Evolutionary conservation across 169 alveolate genomes (phyloP), one percentile per base, ranked within the genome.

Genomic region (Eimeria sp.): DNA sequence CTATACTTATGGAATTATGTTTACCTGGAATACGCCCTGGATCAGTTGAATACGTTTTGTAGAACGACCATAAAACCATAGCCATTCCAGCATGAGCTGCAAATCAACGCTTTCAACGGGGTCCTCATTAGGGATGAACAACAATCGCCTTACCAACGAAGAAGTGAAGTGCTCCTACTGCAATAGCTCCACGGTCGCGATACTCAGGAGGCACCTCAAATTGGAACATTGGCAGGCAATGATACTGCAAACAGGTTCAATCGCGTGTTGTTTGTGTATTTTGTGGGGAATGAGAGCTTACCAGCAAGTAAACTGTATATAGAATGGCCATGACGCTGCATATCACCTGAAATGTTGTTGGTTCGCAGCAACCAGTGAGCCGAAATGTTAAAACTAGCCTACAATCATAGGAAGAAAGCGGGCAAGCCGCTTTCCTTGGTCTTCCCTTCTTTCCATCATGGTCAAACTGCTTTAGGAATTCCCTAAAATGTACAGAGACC

Each of bases 401-500:
- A 94, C 96, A 18, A 84, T 78, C 89, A 94, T 89, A 57, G 96
- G 96, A 16, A 94, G 93, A 76, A 83, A 94, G 89, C 96, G 96
- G 94, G 96, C 94, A 65, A 94, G 94, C 90, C 96, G 94, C 78
- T 75, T 89, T 65, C 96, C 92, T 14, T 58, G 76, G 34, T 63
- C 57, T 63, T 92, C 96, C 57, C 87, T 20, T 80, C 80, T 92
- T 47, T 80, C 82, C 92, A 92, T 92, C 90, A 75, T 91, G 95
- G 83, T 75, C 34, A 47, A 82, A 65, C 80, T 65, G 94, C 63
- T 63, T 63, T 65, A 87, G 83, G 94, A 87, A 63, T 87, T 87
- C 51, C 94, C 83, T 63, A 65, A 65, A 45, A 87, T 34, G 65
- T 65, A 65, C 83, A 63, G 83, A 61, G 83, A 61, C 83, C 94